Base-by-base conservation (phyloP, 345 rosid genomes). In the Salix purpurea region DNA sequence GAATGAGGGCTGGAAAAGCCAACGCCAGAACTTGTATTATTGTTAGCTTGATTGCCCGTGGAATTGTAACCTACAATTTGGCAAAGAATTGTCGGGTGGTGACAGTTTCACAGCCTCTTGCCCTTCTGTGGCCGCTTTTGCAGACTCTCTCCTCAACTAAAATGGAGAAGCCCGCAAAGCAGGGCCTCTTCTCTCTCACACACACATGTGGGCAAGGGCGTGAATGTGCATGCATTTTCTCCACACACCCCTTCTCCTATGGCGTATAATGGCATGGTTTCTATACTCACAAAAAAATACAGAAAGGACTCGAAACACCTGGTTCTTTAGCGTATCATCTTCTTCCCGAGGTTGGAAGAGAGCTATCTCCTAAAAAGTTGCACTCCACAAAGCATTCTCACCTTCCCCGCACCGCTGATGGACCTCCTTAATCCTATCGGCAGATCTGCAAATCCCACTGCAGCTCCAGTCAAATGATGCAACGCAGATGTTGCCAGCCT, bases 401-500 rank as follows among this genome's bases (percentile, higher is more conserved):
- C 99, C 94, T 85, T 95, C 99, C 56, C 99, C 94, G 1, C 99
- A 95, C 16, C 96, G 91, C 70, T 89, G 76, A 79, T 93, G 99
- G 80, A 95, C 97, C 84, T 95, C 97, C 85, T 83, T 95, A 15
- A 95, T 91, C 81, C 96, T 86, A 68, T 95, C 97, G 0, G 86
- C 94, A n/a, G 99, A 93, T 76, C 90, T 90, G 84, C 99, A 95
- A 58, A 95, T 95, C 48, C 99, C 99, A 7, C 99, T 95, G 89
- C 99, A 95, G 79, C 62, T 95, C 99, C 99, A 95, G 75, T 95
- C 99, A 1, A 91, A 95, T 30, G 99, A 95, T 74, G 99, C 99
- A 67, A 95, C 91, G 52, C 98, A 95, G 14, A 89, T 79, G 87
- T 95, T 95, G 76, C 98, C 99, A 36, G 99, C 98, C 80, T 91